Base-by-base conservation (phyloP, 108 stramenopile species). In the Nannochloropsis salina region DNA sequence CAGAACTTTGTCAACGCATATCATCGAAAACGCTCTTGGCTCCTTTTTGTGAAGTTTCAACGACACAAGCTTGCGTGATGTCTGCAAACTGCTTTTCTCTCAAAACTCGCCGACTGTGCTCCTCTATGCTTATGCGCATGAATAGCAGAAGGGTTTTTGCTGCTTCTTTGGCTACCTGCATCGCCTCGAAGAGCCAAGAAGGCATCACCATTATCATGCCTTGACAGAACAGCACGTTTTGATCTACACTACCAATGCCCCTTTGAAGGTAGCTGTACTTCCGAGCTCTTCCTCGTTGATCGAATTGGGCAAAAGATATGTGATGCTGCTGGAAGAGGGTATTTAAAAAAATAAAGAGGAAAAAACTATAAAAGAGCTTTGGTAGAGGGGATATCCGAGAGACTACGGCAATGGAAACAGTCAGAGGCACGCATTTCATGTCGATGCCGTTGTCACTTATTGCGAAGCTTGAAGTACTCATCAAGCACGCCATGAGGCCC, bases 371-470 rank as follows among this genome's bases (percentile, higher is more conserved):
- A 31, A 31, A 31, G 8, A 2, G 20, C 15, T n/a, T n/a, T 15
- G 8, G 20, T 15, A n/a, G 20, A n/a, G 61, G n/a, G 8, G 61
- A 74, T 2, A 1, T 15, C 20, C 20, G 61, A n/a, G 61, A 74
- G 61, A n/a, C 61, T n/a, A 74, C 15, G 61, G n/a, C 61, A 15
- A 2, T 74, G 6, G 61, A 74, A n/a, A 74, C 61, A n/a, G 94
- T 94, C 21, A 95, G 91, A 12, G 95, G 94, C n/a, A 96, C 43
- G 45, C 90, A 90, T 11, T 90, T 90, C 92, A 96, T 92, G 10
- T 92, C 93, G 44, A 96, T 89, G 5, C 93, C 93, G 10, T 94
- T 94, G 89, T 96, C 94, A 93, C 95, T 92, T 83, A 96, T 83
- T 9, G 95, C 95, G 83, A 94, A 85, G 6, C 94, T 93, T 9